Evolutionary conservation across 2,329 filamentous ascomycete genomes (phyloP).

Genomic region (Aspergillus clavatus): DNA sequence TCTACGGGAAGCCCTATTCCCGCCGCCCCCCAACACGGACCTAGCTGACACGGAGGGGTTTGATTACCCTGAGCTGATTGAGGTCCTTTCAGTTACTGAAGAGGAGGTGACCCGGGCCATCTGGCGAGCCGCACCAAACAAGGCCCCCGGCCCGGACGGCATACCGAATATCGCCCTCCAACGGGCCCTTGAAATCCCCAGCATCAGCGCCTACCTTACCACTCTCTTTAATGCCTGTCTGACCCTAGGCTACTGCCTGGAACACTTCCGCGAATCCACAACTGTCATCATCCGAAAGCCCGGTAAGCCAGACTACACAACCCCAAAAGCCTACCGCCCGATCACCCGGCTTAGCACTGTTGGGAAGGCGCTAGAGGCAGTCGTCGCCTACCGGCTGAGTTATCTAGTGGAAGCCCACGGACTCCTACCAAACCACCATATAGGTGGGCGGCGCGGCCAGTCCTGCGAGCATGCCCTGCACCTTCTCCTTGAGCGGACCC

Average conservation of each 20-base stretch:
- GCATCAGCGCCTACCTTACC: no score
- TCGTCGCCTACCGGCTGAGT: constrained; percentile 13
- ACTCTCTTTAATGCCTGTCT: no score
- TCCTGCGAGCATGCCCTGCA: constrained; percentile 2
- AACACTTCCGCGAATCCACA: no score
- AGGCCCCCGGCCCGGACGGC: constrained; percentile 7
- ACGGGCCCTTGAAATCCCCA: no score
- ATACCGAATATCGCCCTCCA: constrained; percentile 5
- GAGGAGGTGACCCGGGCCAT: constrained; percentile 7
- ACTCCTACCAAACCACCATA: constrained; percentile 1
- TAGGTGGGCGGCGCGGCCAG: not conserved
- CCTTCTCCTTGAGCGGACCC: constrained; percentile 1
- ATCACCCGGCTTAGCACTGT: constrained; percentile 16
- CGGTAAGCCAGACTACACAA: constrained; percentile 16
- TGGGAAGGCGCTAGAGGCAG: constrained; percentile 15
- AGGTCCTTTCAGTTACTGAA: constrained; percentile 3
- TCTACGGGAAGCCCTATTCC: constrained; percentile 3
- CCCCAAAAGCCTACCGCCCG: constrained; percentile 13
- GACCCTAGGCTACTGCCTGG: no score
- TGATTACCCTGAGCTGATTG: not conserved
- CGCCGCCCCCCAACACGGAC: not conserved
- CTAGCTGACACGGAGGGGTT: no score
- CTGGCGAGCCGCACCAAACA: not conserved
- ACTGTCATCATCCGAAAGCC: constrained; percentile 17
- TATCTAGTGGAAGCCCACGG: no score